Conservation (phyloP, 805 yeast species). For the Saccharomycopsis vini region DNA sequence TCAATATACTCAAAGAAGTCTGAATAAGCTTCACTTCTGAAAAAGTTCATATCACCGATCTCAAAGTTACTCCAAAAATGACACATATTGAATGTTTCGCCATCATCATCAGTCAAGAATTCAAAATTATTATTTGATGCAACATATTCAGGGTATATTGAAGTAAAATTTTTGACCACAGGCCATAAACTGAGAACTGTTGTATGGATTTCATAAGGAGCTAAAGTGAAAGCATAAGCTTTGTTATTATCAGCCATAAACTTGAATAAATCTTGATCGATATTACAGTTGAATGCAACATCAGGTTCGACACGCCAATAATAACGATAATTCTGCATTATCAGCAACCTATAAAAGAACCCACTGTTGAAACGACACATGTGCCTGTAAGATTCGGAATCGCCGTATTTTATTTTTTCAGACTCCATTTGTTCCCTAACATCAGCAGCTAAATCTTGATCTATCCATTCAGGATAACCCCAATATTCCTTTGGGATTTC, state of each 20-base stretch:
- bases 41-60: slow-evolving; percentile 42
- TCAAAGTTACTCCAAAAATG: slow-evolving; percentile 64
- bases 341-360: slow-evolving; percentile 39
- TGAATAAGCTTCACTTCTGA: slow-evolving; percentile 37
- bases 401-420: slow-evolving; percentile 36
- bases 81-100: slow-evolving; percentile 40
- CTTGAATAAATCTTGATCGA: slow-evolving; percentile 45
- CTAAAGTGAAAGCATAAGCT: slow-evolving; percentile 41
- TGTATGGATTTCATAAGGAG: slow-evolving; percentile 43
- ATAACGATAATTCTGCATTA: slow-evolving; percentile 40
- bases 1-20: slow-evolving; percentile 39
- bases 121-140: slow-evolving; percentile 39
- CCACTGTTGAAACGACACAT: slow-evolving; percentile 77
- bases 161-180: slow-evolving; percentile 38
- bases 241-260: slow-evolving; percentile 35
- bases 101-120: slow-evolving; percentile 40
- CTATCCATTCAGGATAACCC: slow-evolving; percentile 38
- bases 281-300: slow-evolving; percentile 46
- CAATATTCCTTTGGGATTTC: slow-evolving; percentile 37
- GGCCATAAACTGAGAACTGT: slow-evolving; percentile 47
- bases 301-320: slow-evolving; percentile 58
- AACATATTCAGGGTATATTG: slow-evolving; percentile 34
- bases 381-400: slow-evolving; percentile 42
- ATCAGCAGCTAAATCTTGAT: slow-evolving; percentile 27
- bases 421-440: slow-evolving; percentile 24